Conservation (phyloP, 345 rosid species). For the Hypericum perforatum region DNA sequence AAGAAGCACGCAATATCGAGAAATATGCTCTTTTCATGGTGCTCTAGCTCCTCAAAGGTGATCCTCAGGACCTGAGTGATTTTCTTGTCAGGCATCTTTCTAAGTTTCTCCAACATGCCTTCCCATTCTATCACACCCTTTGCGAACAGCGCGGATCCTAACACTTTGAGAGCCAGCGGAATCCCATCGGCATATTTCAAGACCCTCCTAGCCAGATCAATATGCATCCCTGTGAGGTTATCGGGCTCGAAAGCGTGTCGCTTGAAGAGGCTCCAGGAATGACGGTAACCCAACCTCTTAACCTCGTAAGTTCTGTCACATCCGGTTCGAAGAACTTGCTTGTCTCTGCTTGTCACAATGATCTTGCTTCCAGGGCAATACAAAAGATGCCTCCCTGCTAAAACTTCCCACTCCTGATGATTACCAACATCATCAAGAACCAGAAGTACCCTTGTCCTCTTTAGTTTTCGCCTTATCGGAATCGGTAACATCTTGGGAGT, state of each 20-base stretch:
- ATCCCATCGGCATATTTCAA: slow-evolving; percentile 5
- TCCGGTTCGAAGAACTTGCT: slow-evolving; percentile 5
- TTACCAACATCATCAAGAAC: slow-evolving; percentile 14
- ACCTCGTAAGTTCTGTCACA: slow-evolving; percentile 7
- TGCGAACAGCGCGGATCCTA: slow-evolving; percentile 8
- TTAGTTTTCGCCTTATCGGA: background rate
- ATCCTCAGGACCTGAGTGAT: slow-evolving; percentile 6
- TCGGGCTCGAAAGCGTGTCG: slow-evolving; percentile 9
- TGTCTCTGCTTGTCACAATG: slow-evolving; percentile 12
- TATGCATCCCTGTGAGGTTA: background rate
- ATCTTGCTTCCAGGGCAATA: slow-evolving; percentile 15
- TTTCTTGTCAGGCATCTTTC: slow-evolving; percentile 3
- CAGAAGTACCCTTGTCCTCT: slow-evolving; percentile 1
- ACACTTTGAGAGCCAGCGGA: slow-evolving; percentile 15
- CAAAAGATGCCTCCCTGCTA: background rate
- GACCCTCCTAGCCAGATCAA: slow-evolving; percentile 5
- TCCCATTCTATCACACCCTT: slow-evolving; percentile 8
- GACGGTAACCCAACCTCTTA: slow-evolving; percentile 1
- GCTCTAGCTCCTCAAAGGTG: slow-evolving; percentile 11
- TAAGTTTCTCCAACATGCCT: slow-evolving; percentile 4
- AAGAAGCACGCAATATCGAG: slow-evolving; percentile 14
- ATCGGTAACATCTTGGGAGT: background rate
- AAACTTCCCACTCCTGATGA: background rate
- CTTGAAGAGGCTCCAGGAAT: slow-evolving; percentile 10
- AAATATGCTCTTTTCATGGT: slow-evolving; percentile 11